Percentiles rank a stretch among this genome's conserved stretches.
These are phyloP conservation scores for Crassisporium funariophilum DNA, from an alignment of 768 basidiomycete species.

Conservation along the genomic window DNA sequence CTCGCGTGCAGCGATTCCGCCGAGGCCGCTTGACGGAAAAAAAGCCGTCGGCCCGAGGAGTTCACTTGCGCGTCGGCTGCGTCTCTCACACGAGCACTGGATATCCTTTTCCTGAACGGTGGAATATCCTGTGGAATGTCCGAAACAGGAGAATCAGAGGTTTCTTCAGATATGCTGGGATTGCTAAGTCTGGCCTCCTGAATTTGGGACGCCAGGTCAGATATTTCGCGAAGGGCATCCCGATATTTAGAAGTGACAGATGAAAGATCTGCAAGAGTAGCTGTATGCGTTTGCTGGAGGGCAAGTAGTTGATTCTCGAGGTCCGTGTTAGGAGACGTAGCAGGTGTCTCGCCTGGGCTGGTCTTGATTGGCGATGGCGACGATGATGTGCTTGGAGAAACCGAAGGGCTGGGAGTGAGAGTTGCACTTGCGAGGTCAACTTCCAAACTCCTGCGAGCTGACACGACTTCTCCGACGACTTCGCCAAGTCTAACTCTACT, in stretches of 20 bases:
- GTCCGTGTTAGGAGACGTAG: slow-evolving; percentile 33
- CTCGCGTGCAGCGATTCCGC: slow-evolving; percentile 88
- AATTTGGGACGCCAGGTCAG: slow-evolving; percentile 90
- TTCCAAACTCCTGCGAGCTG: slow-evolving; percentile 70
- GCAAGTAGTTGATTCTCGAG: slow-evolving; percentile 65
- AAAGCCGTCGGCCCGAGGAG: slow-evolving; percentile 63
- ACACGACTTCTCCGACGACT: slow-evolving; percentile 70
- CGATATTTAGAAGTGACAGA: slow-evolving; percentile 81
- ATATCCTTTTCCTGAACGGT: slow-evolving; percentile 53
- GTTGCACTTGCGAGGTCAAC: slow-evolving; percentile 37
- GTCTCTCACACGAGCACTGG: slow-evolving; percentile 52
- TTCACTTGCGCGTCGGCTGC: slow-evolving; percentile 49
- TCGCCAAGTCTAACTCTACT: slow-evolving; percentile 66
- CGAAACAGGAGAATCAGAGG: slow-evolving; percentile 40
- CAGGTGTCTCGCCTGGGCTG: slow-evolving; percentile 14
- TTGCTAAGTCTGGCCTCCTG: slow-evolving; percentile 80
- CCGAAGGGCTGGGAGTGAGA: slow-evolving; percentile 26
- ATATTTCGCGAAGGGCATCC: slow-evolving; percentile 88
- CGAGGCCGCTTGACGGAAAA: slow-evolving; percentile 89
- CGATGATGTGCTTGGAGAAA: slow-evolving; percentile 26
- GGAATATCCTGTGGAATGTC: slow-evolving; percentile 46
- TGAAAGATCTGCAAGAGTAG: slow-evolving; percentile 79
- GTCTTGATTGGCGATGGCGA: slow-evolving; percentile 25
- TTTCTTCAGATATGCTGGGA: slow-evolving; percentile 34
- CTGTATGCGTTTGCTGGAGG: slow-evolving; percentile 82